Percentiles rank a stretch among this genome's conserved stretches.
These are phyloP conservation scores for Cutaneotrichosporon sp. DNA, from an alignment of 1,284 basidiomycete genomes.

Conservation along the genomic window DNA sequence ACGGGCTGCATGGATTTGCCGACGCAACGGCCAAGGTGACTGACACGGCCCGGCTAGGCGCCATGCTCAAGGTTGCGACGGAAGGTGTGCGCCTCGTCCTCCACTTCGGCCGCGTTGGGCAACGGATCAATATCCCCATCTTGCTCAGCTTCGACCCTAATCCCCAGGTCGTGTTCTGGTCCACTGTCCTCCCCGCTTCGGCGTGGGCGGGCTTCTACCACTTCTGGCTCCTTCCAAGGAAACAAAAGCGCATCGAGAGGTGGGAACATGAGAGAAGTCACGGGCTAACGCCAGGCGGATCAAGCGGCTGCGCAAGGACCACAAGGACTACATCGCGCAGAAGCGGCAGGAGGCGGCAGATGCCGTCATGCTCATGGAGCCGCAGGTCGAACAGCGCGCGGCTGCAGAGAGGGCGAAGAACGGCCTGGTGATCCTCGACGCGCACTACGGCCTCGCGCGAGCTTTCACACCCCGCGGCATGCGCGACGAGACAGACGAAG, in stretches of 20 bases:
- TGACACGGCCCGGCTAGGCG: conserved; percentile 31
- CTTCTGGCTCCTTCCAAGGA: conserved; percentile 57
- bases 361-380: conserved; percentile 51
- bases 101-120: conserved; percentile 51
- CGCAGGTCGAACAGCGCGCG: conserved; percentile 32
- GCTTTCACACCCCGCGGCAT: conserved; percentile 52
- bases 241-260: conserved; percentile 52
- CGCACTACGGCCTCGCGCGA: conserved; percentile 57
- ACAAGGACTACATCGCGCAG: conserved; percentile 59
- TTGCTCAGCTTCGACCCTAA: conserved; percentile 54
- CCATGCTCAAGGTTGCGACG: conserved; percentile 30
- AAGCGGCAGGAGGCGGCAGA: conserved; percentile 58
- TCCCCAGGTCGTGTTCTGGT: conserved; percentile 51
- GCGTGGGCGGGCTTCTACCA: conserved; percentile 56
- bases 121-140: conserved; percentile 57
- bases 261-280: conserved; percentile 33
- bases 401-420: conserved; percentile 41
- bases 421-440: conserved; percentile 70
- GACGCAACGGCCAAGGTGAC: conserved; percentile 42
- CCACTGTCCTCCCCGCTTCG: conserved; percentile 56
- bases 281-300: conserved; percentile 34
- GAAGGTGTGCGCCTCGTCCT: conserved; percentile 24
- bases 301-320: conserved; percentile 56
- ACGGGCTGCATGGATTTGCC: conserved; percentile 34
- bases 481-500: conserved; percentile 32